Base-by-base conservation (phyloP, 108 stramenopile genomes). In the Skeletonema costatum region DNA sequence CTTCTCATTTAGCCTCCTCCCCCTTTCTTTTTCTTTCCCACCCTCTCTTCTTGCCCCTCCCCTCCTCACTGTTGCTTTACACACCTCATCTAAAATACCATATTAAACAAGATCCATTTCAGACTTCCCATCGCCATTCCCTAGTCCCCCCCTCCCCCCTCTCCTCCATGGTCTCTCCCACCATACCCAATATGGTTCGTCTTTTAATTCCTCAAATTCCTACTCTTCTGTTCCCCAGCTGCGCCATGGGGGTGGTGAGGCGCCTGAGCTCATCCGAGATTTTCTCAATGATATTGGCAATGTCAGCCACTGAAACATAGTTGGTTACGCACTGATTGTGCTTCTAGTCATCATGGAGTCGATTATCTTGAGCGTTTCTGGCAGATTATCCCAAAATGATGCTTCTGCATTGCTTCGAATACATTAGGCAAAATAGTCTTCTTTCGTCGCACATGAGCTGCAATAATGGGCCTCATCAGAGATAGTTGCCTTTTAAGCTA, bases 181-280 rank as follows among this genome's bases (percentile, higher is more conserved):
- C 90, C 92, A 74, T 91, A 97, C 5, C 96, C 95, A 73, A 89
- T n/a, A 97, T 14, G 89, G 90, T 66, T 97, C 95, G 73, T 96
- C 97, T 64, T 96, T 94, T n/a, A n/a, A 76, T 97, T 97, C 97
- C 97, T 96, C 50, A n/a, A n/a, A n/a, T n/a, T n/a, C n/a, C n/a
- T n/a, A n/a, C n/a, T n/a, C n/a, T 88, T 87, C 58, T 86, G 87
- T 6, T n/a, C n/a, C 93, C 93, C 25, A 94, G 73, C 30, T 82
- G 39, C 19, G 86, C 56, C 79, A 95, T 92, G 32, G 87, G 84
- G 29, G 94, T n/a, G n/a, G n/a, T n/a, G n/a, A n/a, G n/a, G n/a
- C 89, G 29, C 95, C 97, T 60, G 90, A 91, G 17, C 88, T 83
- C 73, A 97, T 83, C 89, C 96, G 95, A n/a, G n/a, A n/a, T n/a